Base-by-base conservation (phyloP, 2,329 filamentous ascomycete species). In the Nemania abortiva region DNA sequence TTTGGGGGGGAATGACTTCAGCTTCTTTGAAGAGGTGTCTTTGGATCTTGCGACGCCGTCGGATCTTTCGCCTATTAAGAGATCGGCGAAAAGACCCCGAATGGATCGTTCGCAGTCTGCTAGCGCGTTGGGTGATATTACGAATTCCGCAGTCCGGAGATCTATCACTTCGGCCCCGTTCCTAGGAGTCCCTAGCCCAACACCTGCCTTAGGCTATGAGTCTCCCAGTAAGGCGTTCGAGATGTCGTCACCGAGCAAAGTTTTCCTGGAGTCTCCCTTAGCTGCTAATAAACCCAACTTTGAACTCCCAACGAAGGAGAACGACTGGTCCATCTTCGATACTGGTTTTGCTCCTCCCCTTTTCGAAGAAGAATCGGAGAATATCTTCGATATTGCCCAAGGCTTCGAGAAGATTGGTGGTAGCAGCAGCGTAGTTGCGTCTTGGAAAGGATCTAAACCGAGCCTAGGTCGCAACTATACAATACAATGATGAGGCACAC, bases 391-490 rank as follows among this genome's bases (percentile, higher is more conserved):
- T 74, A 90, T 94, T 72, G 86, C 92, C 54, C 90, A 92, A 76
- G 91, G 91, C 10, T 94, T 94, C 75, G 88, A 91, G 77, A 92
- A 90, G 82, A 94, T 94, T 77, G 91, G 91, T 55, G 82, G 84
- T 50, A 82, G 78, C 69, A 77, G 74, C 69, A 77, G 74, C 49
- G 70, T 76, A 39, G 75, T 75, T 66, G 71, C 73, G 73, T 64
- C 77, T 63, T 75, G 76, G 54, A 74, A 77, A 59, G 56, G 71
- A 18, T 77, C 76, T 31, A 83, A 55, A 72, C 80, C 81, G 52
- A 71, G 70, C 52, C 70, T 81, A 60, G 79, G 77, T 69, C 81
- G 80, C 66, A 82, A 78, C 68, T 81, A 77, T 71, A 82, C 77
- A 54, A 80, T 61, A 31, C 42, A 67, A 65, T 59, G 37, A 69